Percentiles rank a stretch among this genome's conserved stretches.
Evolutionary conservation across 441 rosid species (phyloP).

Genomic region (Erodium trifolium): DNA sequence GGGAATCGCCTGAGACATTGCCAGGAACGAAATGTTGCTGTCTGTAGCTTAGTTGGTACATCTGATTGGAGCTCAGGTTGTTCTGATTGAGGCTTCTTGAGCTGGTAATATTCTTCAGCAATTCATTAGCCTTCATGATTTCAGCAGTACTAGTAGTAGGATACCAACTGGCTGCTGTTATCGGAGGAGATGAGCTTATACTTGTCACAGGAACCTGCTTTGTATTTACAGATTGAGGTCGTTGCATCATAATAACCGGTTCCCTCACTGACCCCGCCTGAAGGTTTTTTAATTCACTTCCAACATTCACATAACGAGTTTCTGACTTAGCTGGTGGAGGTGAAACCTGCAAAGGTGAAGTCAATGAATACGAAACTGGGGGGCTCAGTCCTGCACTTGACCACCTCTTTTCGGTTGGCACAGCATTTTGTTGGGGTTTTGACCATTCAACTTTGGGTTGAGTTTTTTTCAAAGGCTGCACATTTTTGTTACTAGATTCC

Average conservation of each 20-base stretch:
- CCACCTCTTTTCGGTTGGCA: constrained; percentile 54
- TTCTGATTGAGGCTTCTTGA: constrained; percentile 38
- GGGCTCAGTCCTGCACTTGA: constrained; percentile 37
- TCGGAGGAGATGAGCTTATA: constrained; percentile 45
- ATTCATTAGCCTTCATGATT: constrained; percentile 48
- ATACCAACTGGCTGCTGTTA: constrained; percentile 42
- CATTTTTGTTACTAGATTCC: constrained; percentile 37
- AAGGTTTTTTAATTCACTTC: constrained; percentile 44
- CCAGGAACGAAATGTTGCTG: constrained; percentile 39
- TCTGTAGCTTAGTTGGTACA: constrained; percentile 30
- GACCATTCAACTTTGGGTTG: constrained; percentile 57
- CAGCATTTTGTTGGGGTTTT: constrained; percentile 47
- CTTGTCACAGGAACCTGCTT: constrained; percentile 43
- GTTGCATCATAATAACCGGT: constrained; percentile 63
- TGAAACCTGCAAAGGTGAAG: constrained; percentile 49
- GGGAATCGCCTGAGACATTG: constrained; percentile 26
- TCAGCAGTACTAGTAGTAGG: constrained; percentile 38
- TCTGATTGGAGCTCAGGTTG: constrained; percentile 39
- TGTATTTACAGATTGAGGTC: constrained; percentile 47
- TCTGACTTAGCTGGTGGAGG: constrained; percentile 48
- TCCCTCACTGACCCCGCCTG: constrained; percentile 47
- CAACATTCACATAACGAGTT: constrained; percentile 34
- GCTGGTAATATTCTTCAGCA: constrained; percentile 27
- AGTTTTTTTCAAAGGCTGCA: constrained; percentile 50
- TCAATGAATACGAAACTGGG: constrained; percentile 43